phyloP scores from a whole-genome alignment of 768 basidiomycete species.

The Cyclocybe aegerita region DNA sequence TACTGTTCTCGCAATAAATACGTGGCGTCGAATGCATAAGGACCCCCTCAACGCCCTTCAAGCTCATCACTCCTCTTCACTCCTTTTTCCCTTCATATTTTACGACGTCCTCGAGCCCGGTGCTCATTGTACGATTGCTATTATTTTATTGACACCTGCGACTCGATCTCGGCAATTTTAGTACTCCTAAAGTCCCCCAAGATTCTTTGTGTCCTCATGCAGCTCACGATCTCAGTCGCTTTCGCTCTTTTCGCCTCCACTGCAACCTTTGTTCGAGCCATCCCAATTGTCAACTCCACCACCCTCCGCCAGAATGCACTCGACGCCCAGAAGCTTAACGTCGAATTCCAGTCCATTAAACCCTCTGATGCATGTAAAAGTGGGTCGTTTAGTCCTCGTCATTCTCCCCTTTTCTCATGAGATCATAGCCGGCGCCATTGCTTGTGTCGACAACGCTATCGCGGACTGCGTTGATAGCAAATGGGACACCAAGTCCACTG shows the following conservation, averaged over 20 bases:
- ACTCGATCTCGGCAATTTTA: slow-evolving; percentile 13
- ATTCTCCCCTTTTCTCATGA: too few species aligned
- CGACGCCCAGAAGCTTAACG: slow-evolving; percentile 51
- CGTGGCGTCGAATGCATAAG: not conserved
- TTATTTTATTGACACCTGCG: slow-evolving; percentile 14
- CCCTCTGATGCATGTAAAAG: slow-evolving; percentile 44
- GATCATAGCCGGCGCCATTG: slow-evolving; percentile 36
- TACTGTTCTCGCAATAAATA: not conserved
- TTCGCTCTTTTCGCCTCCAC: slow-evolving; percentile 11
- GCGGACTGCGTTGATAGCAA: slow-evolving; percentile 40
- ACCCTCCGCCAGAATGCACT: slow-evolving; percentile 49
- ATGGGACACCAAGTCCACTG: slow-evolving; percentile 34
- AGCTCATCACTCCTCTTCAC: not conserved
- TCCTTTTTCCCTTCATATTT: slow-evolving; percentile 9
- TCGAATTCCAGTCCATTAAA: slow-evolving; percentile 40
- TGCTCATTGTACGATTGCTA: slow-evolving; percentile 19
- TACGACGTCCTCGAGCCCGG: slow-evolving; percentile 29
- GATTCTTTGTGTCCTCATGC: slow-evolving; percentile 14
- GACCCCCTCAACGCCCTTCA: not conserved
- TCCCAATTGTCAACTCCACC: slow-evolving; percentile 34
- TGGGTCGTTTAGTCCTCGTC: slow-evolving; percentile 19
- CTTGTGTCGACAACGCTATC: slow-evolving; percentile 41
- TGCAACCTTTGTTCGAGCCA: slow-evolving; percentile 24
- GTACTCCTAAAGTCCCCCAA: not conserved
- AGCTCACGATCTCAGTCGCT: slow-evolving; percentile 3